Percentiles rank a stretch among this genome's conserved stretches.
phyloP scores from a whole-genome alignment of 768 basidiomycete genomes.

The Auriscalpium microsporum region DNA sequence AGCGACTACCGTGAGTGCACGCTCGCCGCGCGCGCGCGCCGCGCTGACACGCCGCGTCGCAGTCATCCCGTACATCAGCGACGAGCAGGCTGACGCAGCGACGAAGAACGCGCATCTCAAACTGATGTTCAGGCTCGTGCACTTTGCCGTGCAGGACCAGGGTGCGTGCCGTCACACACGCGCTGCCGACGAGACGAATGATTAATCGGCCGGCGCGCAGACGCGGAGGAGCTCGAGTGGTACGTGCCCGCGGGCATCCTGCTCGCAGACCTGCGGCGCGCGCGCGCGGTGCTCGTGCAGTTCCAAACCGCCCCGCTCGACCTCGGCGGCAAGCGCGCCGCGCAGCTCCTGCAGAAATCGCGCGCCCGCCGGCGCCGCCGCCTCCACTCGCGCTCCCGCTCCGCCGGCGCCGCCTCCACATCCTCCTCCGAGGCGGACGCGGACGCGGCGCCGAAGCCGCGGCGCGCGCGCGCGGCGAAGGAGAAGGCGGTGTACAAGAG shows the following conservation, averaged over 20 bases:
- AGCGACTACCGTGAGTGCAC: constrained; percentile 60
- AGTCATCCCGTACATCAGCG: constrained; percentile 72
- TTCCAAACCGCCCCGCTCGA: constrained; percentile 79
- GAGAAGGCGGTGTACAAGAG: constrained; percentile 77
- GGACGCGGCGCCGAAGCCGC: constrained; percentile 27
- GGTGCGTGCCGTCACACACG: constrained; percentile 49
- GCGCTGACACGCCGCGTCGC: constrained; percentile 3
- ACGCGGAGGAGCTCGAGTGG: constrained; percentile 74
- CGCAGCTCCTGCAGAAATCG: constrained; percentile 63
- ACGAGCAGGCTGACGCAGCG: constrained; percentile 70
- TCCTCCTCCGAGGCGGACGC: constrained; percentile 19
- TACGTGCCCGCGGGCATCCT: constrained; percentile 65
- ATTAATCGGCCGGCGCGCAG: constrained; percentile 23
- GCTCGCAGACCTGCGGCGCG: constrained; percentile 59
- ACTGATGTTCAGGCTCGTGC: constrained; percentile 72
- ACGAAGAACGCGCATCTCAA: constrained; percentile 75
- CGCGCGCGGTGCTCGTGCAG: constrained; percentile 69
- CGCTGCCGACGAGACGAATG: too few relatives aligned
- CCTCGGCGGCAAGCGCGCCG: constrained; percentile 66
- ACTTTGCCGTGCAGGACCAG: constrained; percentile 60
- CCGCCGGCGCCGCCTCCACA: too few relatives aligned
- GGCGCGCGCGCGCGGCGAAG: constrained; percentile 44
- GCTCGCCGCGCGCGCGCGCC: neutral
- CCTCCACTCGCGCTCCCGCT: constrained; percentile 23
- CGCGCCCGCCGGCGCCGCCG: constrained; percentile 38